Evolutionary conservation across 805 yeast genomes (phyloP).

Genomic region (Yarrowia bubula): DNA sequence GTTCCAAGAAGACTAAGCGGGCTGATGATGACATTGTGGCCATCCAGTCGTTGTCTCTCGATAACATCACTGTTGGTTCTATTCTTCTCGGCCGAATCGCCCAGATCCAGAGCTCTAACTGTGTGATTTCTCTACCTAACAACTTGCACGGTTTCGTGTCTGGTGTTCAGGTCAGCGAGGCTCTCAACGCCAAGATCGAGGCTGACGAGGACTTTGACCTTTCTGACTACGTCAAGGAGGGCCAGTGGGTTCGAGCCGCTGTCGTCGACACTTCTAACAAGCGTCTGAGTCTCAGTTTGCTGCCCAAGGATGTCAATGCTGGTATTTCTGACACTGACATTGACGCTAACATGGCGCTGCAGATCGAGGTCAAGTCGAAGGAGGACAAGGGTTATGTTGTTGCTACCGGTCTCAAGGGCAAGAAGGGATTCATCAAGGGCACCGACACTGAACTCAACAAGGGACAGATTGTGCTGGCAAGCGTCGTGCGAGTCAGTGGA

Average conservation of each 20-base stretch:
- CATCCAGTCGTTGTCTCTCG: conserved; percentile 62
- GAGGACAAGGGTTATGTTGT: conserved; percentile 92
- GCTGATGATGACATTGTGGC: background rate
- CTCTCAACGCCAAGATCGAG: conserved; percentile 53
- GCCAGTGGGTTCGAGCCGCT: conserved; percentile 83
- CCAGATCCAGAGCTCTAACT: conserved; percentile 57
- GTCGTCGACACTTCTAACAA: conserved; percentile 64
- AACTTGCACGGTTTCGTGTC: conserved; percentile 77
- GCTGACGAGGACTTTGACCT: conserved; percentile 44
- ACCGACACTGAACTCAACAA: conserved; percentile 60
- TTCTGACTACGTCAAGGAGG: conserved; percentile 54
- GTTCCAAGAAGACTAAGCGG: conserved; percentile 38
- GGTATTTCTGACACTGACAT: conserved; percentile 48
- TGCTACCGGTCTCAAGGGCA: conserved; percentile 58
- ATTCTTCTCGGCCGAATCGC: conserved; percentile 73
- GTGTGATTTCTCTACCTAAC: conserved; percentile 74
- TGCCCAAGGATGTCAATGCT: conserved; percentile 70
- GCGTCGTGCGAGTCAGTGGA: conserved; percentile 51
- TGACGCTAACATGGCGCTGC: conserved; percentile 59
- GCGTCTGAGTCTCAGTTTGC: conserved; percentile 67
- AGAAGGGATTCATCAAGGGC: conserved; percentile 60
- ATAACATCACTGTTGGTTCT: conserved; percentile 67
- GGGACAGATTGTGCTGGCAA: conserved; percentile 71
- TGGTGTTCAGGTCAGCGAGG: conserved; percentile 55
- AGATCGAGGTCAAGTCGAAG: conserved; percentile 70